Percentiles rank a stretch among this genome's conserved stretches.
Evolutionary conservation across 2,329 filamentous ascomycete genomes (phyloP).

Genomic region (Fusarium ramigenum): DNA sequence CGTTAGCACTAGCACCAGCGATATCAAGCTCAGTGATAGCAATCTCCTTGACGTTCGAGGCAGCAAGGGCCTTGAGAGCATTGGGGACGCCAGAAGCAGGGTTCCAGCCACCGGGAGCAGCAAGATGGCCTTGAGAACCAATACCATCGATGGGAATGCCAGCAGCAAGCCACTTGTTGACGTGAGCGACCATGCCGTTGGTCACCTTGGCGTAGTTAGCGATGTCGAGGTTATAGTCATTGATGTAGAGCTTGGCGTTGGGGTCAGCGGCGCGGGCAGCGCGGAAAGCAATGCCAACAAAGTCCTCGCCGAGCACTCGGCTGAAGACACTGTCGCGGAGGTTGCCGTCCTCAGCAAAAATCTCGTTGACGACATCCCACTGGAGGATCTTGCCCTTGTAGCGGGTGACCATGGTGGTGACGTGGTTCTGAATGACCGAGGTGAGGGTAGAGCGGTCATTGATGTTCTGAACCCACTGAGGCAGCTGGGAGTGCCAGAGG

Average conservation of each 20-base stretch:
- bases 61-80: slow-evolving; percentile 63
- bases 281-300: slow-evolving; percentile 74
- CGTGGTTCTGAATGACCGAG: slow-evolving; percentile 66
- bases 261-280: slow-evolving; percentile 74
- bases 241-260: slow-evolving; percentile 76
- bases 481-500: slow-evolving; percentile 70
- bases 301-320: slow-evolving; percentile 74
- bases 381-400: slow-evolving; percentile 70
- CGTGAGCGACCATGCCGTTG: slow-evolving; percentile 62
- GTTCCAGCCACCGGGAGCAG: slow-evolving; percentile 47
- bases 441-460: slow-evolving; percentile 62
- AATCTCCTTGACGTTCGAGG: slow-evolving; percentile 62
- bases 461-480: slow-evolving; percentile 67
- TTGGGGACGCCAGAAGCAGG: slow-evolving; percentile 60
- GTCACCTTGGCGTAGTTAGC: slow-evolving; percentile 69
- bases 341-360: slow-evolving; percentile 69
- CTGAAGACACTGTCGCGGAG: slow-evolving; percentile 72
- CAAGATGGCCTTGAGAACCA: slow-evolving; percentile 66
- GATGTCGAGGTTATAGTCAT: slow-evolving; percentile 75
- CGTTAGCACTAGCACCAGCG: slow-evolving; percentile 60
- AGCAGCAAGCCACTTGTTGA: slow-evolving; percentile 69
- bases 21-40: slow-evolving; percentile 77
- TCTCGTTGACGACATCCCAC: slow-evolving; percentile 70
- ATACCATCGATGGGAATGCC: slow-evolving; percentile 63
- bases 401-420: slow-evolving; percentile 64